A percentile compares a stretch with the other conserved stretches of the same genome.
These are phyloP conservation scores for Ophiostoma tasmaniense DNA, from an alignment of 2,329 filamentous ascomycete species.

Conservation along the genomic window DNA sequence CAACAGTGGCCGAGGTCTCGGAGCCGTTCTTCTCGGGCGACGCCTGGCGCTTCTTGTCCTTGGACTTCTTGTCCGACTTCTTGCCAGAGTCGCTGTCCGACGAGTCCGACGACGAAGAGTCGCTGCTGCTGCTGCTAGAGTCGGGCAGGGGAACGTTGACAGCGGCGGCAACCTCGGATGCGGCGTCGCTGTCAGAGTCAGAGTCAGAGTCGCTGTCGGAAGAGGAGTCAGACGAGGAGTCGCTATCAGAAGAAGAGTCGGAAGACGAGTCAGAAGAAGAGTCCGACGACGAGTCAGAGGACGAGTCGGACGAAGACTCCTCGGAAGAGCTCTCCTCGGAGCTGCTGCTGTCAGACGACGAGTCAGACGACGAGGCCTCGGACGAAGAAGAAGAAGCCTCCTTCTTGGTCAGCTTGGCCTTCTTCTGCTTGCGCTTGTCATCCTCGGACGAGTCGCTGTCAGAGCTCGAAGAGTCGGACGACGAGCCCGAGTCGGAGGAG, in stretches of 20 bases:
- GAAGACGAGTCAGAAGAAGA: slow-evolving; percentile 22
- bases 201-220: slow-evolving; percentile 15
- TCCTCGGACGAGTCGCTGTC: slow-evolving; percentile 24
- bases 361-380: slow-evolving; percentile 16
- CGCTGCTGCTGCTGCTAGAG: slow-evolving; percentile 24
- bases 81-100: slow-evolving; percentile 11
- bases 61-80: slow-evolving; percentile 4
- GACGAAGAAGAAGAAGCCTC: slow-evolving; percentile 12
- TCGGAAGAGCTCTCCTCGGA: slow-evolving; percentile 19
- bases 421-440: slow-evolving; percentile 22
- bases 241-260: background rate
- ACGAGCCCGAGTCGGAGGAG: slow-evolving; percentile 32
- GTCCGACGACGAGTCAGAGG: slow-evolving; percentile 9
- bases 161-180: slow-evolving; percentile 24
- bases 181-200: slow-evolving; percentile 20
- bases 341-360: slow-evolving; percentile 5
- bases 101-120: slow-evolving; percentile 1
- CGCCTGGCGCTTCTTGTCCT: background rate
- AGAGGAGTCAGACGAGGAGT: slow-evolving; percentile 9
- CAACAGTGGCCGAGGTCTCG: slow-evolving; percentile 39
- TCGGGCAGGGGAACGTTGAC: slow-evolving; percentile 28
- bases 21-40: slow-evolving; percentile 25
- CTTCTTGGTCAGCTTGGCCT: slow-evolving; percentile 19
- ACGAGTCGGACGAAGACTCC: slow-evolving; percentile 20
- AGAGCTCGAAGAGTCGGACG: slow-evolving; percentile 27